Percentiles rank a stretch among this genome's conserved stretches.
These are phyloP conservation scores for Penicillium carneum DNA, from an alignment of 2,329 filamentous ascomycete genomes.

Conservation along the genomic window DNA sequence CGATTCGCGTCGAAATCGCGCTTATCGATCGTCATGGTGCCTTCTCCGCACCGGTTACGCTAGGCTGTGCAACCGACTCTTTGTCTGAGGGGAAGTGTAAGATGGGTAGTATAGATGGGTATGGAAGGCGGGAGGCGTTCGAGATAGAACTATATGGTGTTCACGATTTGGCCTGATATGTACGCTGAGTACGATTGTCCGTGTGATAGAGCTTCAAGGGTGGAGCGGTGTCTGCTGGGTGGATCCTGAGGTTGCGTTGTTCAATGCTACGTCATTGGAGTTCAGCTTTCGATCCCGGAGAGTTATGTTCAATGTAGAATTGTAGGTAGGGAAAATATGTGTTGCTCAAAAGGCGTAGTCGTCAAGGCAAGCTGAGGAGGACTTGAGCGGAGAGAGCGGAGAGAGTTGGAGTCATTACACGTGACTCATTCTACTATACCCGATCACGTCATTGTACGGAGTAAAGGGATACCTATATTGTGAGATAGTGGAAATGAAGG, in stretches of 20 bases:
- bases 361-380: not conserved
- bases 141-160: not conserved
- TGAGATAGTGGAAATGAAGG: not conserved
- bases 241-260: conserved; percentile 31
- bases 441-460: not conserved
- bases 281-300: not conserved
- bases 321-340: not conserved
- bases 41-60: conserved; percentile 18
- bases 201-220: conserved; percentile 25
- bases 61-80: not conserved
- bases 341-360: not conserved
- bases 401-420: conserved; percentile 22
- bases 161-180: not conserved
- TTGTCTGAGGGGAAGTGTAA: not conserved
- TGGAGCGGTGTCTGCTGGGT: conserved; percentile 32
- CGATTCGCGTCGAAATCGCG: conserved; percentile 57
- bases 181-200: conserved; percentile 2
- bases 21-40: conserved; percentile 52
- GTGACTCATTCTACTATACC: conserved; percentile 9
- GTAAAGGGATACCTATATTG: not conserved
- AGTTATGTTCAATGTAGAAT: not conserved
- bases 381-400: conserved; percentile 18
- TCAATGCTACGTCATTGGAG: conserved; percentile 35
- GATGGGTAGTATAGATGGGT: not conserved
- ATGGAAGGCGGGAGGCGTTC: not conserved